These are phyloP conservation scores for Lagerstroemia speciosa DNA, from an alignment of 345 rosid species.

Conservation along the genomic window DNA sequence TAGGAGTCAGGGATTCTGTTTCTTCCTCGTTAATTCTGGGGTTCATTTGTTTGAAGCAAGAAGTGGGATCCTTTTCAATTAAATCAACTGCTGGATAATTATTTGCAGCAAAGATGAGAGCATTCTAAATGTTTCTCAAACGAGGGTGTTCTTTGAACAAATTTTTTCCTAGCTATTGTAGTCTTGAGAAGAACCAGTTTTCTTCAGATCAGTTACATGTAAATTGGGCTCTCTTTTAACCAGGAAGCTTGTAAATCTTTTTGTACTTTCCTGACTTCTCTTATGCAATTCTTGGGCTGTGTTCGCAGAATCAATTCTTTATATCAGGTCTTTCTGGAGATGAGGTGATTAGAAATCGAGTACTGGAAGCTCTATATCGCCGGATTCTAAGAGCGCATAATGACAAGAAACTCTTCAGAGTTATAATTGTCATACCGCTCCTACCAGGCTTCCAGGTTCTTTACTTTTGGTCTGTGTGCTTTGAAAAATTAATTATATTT, in stretches of 20 bases:
- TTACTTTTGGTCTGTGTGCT: slow-evolving; percentile 6
- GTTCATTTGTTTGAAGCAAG: not conserved
- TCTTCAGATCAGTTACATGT: not conserved
- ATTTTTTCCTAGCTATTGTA: not conserved
- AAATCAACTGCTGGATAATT: not conserved
- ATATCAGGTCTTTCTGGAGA: slow-evolving; percentile 98
- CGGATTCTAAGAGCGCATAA: slow-evolving; percentile 79
- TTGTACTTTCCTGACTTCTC: slow-evolving; percentile 25
- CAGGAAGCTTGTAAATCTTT: not conserved
- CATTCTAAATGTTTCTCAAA: not conserved
- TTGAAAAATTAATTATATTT: not conserved
- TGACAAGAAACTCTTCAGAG: slow-evolving; percentile 80
- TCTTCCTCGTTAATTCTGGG: not conserved
- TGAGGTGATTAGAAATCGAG: slow-evolving; percentile 73
- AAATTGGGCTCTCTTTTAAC: not conserved
- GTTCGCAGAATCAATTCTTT: slow-evolving; percentile 95
- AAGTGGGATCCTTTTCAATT: not conserved
- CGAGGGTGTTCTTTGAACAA: not conserved
- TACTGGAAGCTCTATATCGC: slow-evolving; percentile 73
- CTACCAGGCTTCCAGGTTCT: slow-evolving; percentile 96
- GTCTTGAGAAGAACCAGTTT: not conserved
- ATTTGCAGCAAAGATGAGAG: not conserved
- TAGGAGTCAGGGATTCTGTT: slow-evolving; percentile 15
- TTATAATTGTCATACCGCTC: slow-evolving; percentile 84
- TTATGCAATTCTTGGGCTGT: slow-evolving; percentile 27